Percentiles rank a stretch among this genome's conserved stretches.
Evolutionary conservation across 2,329 filamentous ascomycete species (phyloP).

Genomic region (Fusarium tricinctum): DNA sequence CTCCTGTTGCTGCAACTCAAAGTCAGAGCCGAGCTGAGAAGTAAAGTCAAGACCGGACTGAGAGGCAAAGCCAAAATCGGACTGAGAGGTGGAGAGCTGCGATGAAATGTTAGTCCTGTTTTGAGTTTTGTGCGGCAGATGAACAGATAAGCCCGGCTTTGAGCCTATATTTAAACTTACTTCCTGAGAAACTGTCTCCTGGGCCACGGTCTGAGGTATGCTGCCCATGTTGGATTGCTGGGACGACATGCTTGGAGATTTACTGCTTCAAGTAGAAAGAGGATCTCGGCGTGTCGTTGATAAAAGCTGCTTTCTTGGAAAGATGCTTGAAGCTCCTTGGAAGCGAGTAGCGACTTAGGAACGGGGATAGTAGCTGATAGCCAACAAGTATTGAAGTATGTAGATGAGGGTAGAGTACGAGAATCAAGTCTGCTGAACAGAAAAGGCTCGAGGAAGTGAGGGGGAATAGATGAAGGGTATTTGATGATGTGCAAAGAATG

Average conservation of each 20-base stretch:
- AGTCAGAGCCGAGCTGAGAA: too few relatives aligned
- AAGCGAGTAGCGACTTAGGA: conserved; percentile 1
- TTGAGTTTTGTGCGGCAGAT: too few relatives aligned
- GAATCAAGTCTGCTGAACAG: conserved; percentile 22
- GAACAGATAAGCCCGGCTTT: background rate
- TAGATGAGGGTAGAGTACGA: background rate
- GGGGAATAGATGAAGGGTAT: background rate
- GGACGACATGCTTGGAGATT: conserved; percentile 21
- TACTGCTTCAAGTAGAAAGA: background rate
- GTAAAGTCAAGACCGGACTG: too few relatives aligned
- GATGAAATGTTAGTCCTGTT: conserved; percentile 8
- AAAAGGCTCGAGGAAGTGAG: background rate
- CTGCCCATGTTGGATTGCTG: background rate
- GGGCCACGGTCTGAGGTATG: background rate
- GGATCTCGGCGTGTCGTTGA: conserved; percentile 6
- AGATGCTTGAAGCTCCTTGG: conserved; percentile 11
- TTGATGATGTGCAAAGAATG: background rate
- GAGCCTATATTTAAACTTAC: conserved; percentile 9
- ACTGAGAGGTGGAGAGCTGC: background rate
- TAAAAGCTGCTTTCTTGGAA: conserved; percentile 6
- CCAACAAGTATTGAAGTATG: background rate
- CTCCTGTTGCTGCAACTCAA: background rate
- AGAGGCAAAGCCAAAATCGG: too few relatives aligned
- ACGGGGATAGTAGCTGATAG: background rate
- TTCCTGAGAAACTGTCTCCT: background rate